Evolutionary conservation across 2,329 filamentous ascomycete genomes (phyloP), one percentile per base, ranked within the genome.

Genomic region (Colletotrichum tropicicola): DNA sequence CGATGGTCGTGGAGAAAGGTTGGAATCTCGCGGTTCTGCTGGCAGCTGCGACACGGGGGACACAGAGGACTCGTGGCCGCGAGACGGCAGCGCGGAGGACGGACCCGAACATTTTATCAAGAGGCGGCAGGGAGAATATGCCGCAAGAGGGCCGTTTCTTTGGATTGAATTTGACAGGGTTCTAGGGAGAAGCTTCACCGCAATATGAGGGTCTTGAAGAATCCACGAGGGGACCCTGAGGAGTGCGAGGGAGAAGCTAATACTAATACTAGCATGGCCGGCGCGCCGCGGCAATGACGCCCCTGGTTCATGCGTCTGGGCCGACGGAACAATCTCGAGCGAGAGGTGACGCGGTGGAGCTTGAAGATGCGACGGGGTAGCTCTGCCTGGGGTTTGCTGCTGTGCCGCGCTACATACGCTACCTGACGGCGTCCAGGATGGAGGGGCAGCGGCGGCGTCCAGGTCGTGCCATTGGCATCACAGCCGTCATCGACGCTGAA

Each of bases 81-180:
- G 57, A 45, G 44, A 61, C 62, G 6, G 37, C 62, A 39, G 51
- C 57, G 28, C 62, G 62, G 44, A 65, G 62, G 58, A 45, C 35
- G 51, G 49, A 61, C 25, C 49, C 43, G 44, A 62, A 65, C 62
- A 65, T 65, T 65, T 62, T 62, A 65, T 51, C 44, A 19, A 45
- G 41, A n/a, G 41, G 32, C 41, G 49, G 32, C n/a, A 25, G 35
- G 56, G 35, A 54, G 48, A 53, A 48, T 64, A 54, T 60, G 60
- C 61, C 57, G 62, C 62, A 65, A 39, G 37, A 52, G 37, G 51
- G 25, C 27, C 41, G 25, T 51, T 49, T 10, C 49, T 65, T 37
- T 6, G 35, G 37, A 51, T 32, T 25, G 28, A 45, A 27, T 28
- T 48, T 48, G 58, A 35, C 62, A 65, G 51, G 57, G 62, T 65